Percentiles rank a stretch among this genome's conserved stretches.
These are phyloP conservation scores for Pseudogymnoascus sp. DNA, from an alignment of 2,329 filamentous ascomycete species.

Conservation along the genomic window DNA sequence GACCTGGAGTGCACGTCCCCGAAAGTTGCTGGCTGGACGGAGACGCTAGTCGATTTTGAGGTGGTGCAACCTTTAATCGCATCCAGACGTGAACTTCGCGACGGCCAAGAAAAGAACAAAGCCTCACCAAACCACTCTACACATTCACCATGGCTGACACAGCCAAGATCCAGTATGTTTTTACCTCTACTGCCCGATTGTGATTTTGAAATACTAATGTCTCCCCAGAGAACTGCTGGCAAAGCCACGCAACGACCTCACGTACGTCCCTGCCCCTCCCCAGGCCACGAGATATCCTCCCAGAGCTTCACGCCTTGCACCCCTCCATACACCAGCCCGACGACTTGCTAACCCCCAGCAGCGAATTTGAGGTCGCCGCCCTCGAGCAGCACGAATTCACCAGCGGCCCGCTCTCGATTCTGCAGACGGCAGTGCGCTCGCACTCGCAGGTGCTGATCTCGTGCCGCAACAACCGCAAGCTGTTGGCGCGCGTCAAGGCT, in stretches of 20 bases:
- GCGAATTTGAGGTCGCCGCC: constrained; percentile 84
- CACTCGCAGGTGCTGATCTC: constrained; percentile 96
- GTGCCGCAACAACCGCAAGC: constrained; percentile 96
- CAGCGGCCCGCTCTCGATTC: constrained; percentile 77
- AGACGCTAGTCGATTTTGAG: constrained; percentile 19
- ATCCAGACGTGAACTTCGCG: constrained; percentile 20
- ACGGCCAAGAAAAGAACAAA: constrained; percentile 16
- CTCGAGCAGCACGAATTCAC: constrained; percentile 73
- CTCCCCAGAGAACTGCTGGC: constrained; percentile 67
- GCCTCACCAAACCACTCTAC: constrained; percentile 19
- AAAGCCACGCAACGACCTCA: constrained; percentile 85
- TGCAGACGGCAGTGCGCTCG: constrained; percentile 90
- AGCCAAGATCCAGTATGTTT: constrained; percentile 56
- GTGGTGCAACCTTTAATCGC: constrained; percentile 9
- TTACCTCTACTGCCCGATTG: not conserved
- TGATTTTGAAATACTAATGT: constrained; percentile 17
- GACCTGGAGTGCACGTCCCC: constrained; percentile 3
- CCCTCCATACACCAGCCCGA: not conserved
- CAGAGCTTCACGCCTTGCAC: constrained; percentile 18
- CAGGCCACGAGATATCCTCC: constrained; percentile 7
- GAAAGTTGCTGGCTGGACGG: not conserved
- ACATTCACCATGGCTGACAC: constrained; percentile 50
- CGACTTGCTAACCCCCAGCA: constrained; percentile 31
- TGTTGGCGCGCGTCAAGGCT: constrained; percentile 93
- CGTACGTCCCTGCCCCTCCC: constrained; percentile 49